phyloP scores from a whole-genome alignment of 108 stramenopile genomes.

The Asterionellopsis glacialis region DNA sequence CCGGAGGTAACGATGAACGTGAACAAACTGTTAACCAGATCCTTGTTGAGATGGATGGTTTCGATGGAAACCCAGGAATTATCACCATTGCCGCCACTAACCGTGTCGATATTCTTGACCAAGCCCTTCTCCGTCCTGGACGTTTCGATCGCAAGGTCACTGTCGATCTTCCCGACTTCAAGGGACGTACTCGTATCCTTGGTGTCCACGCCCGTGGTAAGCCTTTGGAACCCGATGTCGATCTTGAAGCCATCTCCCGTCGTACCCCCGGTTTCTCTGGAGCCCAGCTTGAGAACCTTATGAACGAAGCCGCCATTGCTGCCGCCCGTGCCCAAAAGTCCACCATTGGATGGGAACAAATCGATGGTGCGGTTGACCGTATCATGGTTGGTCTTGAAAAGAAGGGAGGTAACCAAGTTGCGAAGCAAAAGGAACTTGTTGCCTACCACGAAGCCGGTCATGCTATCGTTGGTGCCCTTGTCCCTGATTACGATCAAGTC shows the following conservation, averaged over 20 bases:
- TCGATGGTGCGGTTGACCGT: slow-evolving; percentile 96
- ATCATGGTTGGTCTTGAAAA: slow-evolving; percentile 96
- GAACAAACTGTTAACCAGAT: slow-evolving; percentile 99
- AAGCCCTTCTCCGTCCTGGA: slow-evolving; percentile 93
- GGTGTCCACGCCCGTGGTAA: slow-evolving; percentile 92
- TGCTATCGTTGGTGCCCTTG: slow-evolving; percentile 88
- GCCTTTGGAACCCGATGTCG: slow-evolving; percentile 89
- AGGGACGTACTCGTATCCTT: slow-evolving; percentile 88
- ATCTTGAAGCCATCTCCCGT: slow-evolving; percentile 83
- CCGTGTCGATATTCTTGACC: slow-evolving; percentile 93
- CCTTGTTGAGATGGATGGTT: slow-evolving; percentile 97
- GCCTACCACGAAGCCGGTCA: slow-evolving; percentile 98
- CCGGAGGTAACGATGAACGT: slow-evolving; percentile 94
- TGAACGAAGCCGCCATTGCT: slow-evolving; percentile 97
- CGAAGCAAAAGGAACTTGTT: slow-evolving; percentile 75
- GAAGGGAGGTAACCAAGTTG: slow-evolving; percentile 74
- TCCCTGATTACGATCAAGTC: slow-evolving; percentile 90
- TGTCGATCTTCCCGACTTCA: slow-evolving; percentile 93
- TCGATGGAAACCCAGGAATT: slow-evolving; percentile 90
- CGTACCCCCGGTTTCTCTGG: slow-evolving; percentile 97
- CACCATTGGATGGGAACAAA: slow-evolving; percentile 87
- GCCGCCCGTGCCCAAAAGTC: slow-evolving; percentile 68
- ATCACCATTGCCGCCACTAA: slow-evolving; percentile 99
- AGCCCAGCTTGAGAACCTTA: slow-evolving; percentile 94
- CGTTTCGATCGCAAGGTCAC: slow-evolving; percentile 97